Evolutionary conservation across 495 filamentous ascomycete species (phyloP).

Genomic region (Aspergillus steynii): DNA sequence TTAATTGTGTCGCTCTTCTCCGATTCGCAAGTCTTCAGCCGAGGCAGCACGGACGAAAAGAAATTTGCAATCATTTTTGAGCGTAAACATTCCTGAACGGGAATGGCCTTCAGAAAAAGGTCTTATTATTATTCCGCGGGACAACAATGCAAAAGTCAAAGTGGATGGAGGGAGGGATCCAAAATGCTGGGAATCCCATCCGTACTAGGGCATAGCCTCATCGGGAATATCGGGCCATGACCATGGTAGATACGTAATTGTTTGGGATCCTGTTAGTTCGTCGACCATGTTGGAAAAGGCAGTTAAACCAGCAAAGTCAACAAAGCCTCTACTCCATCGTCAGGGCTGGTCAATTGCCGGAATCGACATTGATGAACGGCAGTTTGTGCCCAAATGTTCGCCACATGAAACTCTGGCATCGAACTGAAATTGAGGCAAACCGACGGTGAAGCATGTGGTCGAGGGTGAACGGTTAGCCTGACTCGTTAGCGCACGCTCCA

Average conservation of each 20-base stretch:
- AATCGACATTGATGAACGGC: background rate
- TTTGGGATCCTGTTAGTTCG: no score
- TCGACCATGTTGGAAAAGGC: no score
- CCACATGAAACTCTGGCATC: background rate
- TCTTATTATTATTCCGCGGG: background rate
- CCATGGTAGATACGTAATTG: no score
- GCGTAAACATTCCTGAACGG: background rate
- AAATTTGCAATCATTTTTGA: background rate
- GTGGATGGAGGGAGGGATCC: background rate
- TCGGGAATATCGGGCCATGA: no score
- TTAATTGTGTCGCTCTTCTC: background rate
- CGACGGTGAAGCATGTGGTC: background rate
- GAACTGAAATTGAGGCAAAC: background rate
- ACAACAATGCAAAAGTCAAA: background rate
- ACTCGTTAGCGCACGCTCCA: constrained; percentile 1
- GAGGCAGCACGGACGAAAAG: background rate
- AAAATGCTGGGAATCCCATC: background rate
- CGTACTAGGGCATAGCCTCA: no score
- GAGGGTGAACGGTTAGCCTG: background rate
- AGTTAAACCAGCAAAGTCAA: background rate
- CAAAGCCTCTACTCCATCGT: background rate
- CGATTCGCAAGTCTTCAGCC: background rate
- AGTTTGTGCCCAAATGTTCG: background rate
- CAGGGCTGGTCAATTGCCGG: background rate
- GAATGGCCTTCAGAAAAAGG: background rate